Evolutionary conservation across 345 rosid species (phyloP).

Genomic region (Lagerstroemia speciosa): DNA sequence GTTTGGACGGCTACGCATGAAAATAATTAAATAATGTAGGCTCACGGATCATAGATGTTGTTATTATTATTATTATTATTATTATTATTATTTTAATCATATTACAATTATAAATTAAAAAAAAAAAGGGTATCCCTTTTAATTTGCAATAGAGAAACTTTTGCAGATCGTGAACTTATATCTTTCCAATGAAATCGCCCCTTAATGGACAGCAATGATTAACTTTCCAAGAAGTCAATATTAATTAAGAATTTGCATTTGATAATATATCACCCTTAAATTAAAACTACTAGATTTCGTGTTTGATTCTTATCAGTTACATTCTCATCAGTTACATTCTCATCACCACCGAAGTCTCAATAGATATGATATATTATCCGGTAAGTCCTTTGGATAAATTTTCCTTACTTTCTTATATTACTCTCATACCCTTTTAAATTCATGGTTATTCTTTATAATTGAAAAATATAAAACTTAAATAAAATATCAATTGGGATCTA

Average conservation of each 20-base stretch:
- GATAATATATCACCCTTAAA: too few species aligned
- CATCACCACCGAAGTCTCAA: too few species aligned
- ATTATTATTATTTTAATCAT: not conserved
- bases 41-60: not conserved
- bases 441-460: too few species aligned
- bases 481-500: not conserved
- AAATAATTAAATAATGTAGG: not conserved
- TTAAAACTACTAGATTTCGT: too few species aligned
- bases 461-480: too few species aligned
- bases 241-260: too few species aligned
- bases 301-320: not conserved
- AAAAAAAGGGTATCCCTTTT: not conserved
- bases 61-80: not conserved
- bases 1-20: not conserved
- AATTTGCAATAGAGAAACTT: not conserved
- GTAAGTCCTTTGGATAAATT: too few species aligned
- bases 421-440: too few species aligned
- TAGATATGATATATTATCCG: too few species aligned
- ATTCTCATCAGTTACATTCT: too few species aligned
- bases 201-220: not conserved
- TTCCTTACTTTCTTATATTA: too few species aligned
- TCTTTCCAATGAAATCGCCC: not conserved
- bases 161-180: not conserved
- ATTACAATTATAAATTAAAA: not conserved
- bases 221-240: not conserved